These are phyloP conservation scores for Phytophthora pluvialis DNA, from an alignment of 352 stramenopile species.

Conservation along the genomic window DNA sequence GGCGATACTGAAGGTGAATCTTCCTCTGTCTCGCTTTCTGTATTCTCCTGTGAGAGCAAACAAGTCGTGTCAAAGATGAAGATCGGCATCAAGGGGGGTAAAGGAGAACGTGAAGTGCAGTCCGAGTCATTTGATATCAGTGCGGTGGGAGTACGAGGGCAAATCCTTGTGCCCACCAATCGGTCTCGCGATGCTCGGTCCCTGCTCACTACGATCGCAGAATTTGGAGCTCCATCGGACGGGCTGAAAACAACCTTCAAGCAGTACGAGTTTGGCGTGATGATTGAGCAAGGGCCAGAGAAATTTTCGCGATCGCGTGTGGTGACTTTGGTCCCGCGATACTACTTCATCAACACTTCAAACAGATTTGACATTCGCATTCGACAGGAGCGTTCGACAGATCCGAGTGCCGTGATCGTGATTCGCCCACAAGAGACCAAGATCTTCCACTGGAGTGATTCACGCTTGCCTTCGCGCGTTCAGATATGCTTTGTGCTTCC, in stretches of 20 bases:
- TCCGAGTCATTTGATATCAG: slow-evolving; percentile 84
- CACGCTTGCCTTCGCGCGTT: slow-evolving; percentile 62
- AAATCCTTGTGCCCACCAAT: slow-evolving; percentile 69
- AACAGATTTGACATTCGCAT: slow-evolving; percentile 69
- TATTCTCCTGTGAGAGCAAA: slow-evolving; percentile 75
- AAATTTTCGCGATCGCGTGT: slow-evolving; percentile 82
- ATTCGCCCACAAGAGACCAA: slow-evolving; percentile 67
- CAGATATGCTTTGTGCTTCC: slow-evolving; percentile 75
- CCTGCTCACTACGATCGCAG: slow-evolving; percentile 58
- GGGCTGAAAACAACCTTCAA: slow-evolving; percentile 50
- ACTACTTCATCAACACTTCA: slow-evolving; percentile 83
- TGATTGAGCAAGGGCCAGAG: slow-evolving; percentile 81
- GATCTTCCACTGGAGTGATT: slow-evolving; percentile 83
- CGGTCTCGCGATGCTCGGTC: slow-evolving; percentile 48
- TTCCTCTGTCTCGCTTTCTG: slow-evolving; percentile 62
- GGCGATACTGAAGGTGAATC: slow-evolving; percentile 24
- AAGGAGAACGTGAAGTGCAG: slow-evolving; percentile 56
- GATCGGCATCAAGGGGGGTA: slow-evolving; percentile 61
- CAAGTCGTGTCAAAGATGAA: slow-evolving; percentile 78
- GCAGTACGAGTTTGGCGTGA: slow-evolving; percentile 87
- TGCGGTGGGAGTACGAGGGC: slow-evolving; percentile 73
- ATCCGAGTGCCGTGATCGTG: slow-evolving; percentile 43
- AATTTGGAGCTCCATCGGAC: slow-evolving; percentile 37
- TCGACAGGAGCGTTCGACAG: slow-evolving; percentile 61
- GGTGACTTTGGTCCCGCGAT: slow-evolving; percentile 81